These are phyloP conservation scores for Fusarium compactum DNA, from an alignment of 2,329 filamentous ascomycete genomes.

Conservation along the genomic window DNA sequence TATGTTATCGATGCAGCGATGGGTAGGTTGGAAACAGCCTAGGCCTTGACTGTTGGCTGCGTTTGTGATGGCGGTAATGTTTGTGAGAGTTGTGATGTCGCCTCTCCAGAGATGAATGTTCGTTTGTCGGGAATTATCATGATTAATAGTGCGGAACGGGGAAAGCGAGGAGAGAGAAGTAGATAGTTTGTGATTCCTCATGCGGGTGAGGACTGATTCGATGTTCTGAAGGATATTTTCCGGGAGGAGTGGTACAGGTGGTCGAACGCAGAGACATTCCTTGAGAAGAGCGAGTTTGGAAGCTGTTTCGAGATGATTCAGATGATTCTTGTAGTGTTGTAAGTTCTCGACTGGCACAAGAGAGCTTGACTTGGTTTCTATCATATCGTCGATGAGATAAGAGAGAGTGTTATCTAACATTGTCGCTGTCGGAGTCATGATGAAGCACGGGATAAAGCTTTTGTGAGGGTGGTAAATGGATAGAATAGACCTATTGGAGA, in stretches of 20 bases:
- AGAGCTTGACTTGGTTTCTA: background rate
- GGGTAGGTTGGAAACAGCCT: constrained; percentile 42
- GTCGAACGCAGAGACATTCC: constrained; percentile 32
- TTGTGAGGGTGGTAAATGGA: rapidly evolving
- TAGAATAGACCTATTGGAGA: rapidly evolving
- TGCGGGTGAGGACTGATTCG: constrained; percentile 17
- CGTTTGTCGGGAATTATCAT: background rate
- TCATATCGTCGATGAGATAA: constrained; percentile 26
- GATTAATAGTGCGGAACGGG: background rate
- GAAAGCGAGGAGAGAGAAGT: constrained; percentile 3
- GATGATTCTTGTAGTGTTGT: constrained; percentile 24
- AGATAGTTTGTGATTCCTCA: constrained; percentile 16
- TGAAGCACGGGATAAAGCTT: rapidly evolving
- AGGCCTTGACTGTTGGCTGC: constrained; percentile 39
- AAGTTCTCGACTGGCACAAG: background rate
- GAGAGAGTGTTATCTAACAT: constrained; percentile 14
- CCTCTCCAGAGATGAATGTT: constrained; percentile 35
- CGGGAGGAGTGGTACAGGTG: constrained; percentile 17
- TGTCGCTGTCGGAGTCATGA: background rate
- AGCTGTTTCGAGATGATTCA: constrained; percentile 32
- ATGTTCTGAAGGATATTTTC: constrained; percentile 18
- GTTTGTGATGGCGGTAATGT: constrained; percentile 39
- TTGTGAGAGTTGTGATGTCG: constrained; percentile 37
- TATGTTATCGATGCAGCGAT: constrained; percentile 44
- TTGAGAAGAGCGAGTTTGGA: constrained; percentile 26